Percentiles rank a stretch among this genome's conserved stretches.
Evolutionary conservation across 2,329 filamentous ascomycete genomes (phyloP).

Genomic region (Chrysoporthe cubensis): DNA sequence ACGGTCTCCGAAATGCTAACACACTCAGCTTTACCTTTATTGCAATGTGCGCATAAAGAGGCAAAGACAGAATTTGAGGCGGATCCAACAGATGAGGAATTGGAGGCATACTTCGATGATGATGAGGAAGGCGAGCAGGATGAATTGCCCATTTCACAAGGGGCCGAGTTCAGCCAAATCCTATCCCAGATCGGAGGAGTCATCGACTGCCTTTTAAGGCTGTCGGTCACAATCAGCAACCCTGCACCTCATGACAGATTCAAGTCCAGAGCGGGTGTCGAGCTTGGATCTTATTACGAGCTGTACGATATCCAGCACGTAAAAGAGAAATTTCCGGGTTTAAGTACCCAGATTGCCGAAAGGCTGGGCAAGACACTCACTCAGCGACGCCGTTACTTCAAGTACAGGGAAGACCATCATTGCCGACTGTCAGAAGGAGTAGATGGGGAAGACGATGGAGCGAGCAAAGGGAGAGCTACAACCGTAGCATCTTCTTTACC

Average conservation of each 20-base stretch:
- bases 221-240: conserved; percentile 15
- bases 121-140: neutral
- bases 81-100: neutral
- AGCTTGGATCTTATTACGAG: neutral
- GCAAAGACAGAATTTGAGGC: neutral
- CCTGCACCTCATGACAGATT: conserved; percentile 12
- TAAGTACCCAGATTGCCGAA: neutral
- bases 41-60: neutral
- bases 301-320: conserved; percentile 9
- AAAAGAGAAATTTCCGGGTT: neutral
- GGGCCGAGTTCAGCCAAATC: neutral
- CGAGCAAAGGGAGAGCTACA: neutral
- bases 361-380: conserved; percentile 2
- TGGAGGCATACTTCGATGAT: conserved; percentile 1
- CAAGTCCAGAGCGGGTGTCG: conserved; percentile 10
- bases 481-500: conserved; percentile 13
- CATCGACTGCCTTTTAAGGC: conserved; percentile 13
- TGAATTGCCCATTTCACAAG: neutral
- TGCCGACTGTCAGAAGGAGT: conserved; percentile 7
- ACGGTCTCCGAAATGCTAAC: neutral
- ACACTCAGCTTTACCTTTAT: neutral
- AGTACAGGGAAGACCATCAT: conserved; percentile 15
- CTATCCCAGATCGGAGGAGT: neutral
- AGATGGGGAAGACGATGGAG: conserved; percentile 1
- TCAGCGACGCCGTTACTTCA: conserved; percentile 6